phyloP scores from a whole-genome alignment of 2,329 filamentous ascomycete species.

The Apiospora marii region DNA sequence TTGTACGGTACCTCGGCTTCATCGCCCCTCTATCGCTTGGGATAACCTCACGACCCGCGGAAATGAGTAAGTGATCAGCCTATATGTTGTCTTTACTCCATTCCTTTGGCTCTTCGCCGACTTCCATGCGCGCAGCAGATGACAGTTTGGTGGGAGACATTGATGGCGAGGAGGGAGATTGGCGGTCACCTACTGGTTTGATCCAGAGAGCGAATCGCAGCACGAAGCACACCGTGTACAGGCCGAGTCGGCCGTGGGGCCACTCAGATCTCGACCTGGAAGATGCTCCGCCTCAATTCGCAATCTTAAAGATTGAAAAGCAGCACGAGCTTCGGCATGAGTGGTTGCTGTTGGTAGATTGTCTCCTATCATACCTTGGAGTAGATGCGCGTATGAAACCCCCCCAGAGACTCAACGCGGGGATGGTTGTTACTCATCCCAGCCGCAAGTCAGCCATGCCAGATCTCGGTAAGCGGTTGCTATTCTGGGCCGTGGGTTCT shows the following conservation, averaged over 20 bases:
- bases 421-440: constrained; percentile 1
- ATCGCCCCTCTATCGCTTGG: background rate
- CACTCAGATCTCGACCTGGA: background rate
- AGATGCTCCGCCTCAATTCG: background rate
- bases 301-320: background rate
- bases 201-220: background rate
- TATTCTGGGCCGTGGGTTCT: background rate
- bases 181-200: background rate
- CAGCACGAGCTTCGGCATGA: background rate
- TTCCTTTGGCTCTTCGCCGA: background rate
- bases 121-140: background rate
- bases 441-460: background rate
- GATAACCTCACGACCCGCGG: background rate
- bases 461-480: background rate
- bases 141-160: too few relatives aligned
- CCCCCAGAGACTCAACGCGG: background rate
- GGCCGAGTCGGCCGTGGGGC: background rate
- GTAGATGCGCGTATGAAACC: background rate
- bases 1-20: background rate
- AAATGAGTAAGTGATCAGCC: background rate
- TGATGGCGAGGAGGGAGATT: background rate
- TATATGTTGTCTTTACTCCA: background rate
- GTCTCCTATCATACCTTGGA: background rate
- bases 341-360: background rate
- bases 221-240: background rate